Conservation (phyloP, 1,284 basidiomycete species). For the Boletellus dicymbophilus region DNA sequence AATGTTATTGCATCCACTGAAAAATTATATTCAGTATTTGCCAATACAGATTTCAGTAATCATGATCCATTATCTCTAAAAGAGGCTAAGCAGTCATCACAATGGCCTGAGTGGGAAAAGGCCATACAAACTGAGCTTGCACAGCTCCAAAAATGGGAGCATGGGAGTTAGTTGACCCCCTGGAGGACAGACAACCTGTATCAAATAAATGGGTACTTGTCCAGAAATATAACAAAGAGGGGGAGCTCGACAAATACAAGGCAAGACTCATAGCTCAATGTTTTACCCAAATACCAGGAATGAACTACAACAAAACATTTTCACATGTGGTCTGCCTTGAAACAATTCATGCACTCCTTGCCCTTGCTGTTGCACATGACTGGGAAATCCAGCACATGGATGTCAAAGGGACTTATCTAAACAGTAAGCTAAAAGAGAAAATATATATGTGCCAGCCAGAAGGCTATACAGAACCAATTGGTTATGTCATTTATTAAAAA, state of each 20-base stretch:
- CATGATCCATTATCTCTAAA: too few relatives aligned
- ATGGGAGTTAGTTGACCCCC: background rate
- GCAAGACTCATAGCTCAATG: background rate
- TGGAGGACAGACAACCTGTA: background rate
- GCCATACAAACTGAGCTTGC: background rate
- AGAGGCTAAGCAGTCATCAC: background rate
- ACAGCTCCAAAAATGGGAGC: background rate
- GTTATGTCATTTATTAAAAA: constrained; percentile 20
- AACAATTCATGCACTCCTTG: background rate
- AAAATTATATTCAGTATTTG: too few relatives aligned
- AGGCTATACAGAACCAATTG: constrained; percentile 24
- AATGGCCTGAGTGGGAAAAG: constrained; percentile 4
- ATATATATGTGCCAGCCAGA: constrained; percentile 41
- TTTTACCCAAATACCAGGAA: background rate
- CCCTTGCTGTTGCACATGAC: background rate
- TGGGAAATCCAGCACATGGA: constrained; percentile 26
- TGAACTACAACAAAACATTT: background rate
- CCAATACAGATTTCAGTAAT: too few relatives aligned
- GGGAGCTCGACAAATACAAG: constrained; percentile 8
- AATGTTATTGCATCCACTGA: too few relatives aligned
- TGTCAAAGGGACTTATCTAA: constrained; percentile 39
- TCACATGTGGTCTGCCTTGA: background rate
- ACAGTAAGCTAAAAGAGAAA: constrained; percentile 37
- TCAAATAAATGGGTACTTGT: constrained; percentile 10
- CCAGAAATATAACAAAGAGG: constrained; percentile 4